Conservation (phyloP, 2,329 filamentous ascomycete genomes). For the Westerdykella aurantiaca region DNA sequence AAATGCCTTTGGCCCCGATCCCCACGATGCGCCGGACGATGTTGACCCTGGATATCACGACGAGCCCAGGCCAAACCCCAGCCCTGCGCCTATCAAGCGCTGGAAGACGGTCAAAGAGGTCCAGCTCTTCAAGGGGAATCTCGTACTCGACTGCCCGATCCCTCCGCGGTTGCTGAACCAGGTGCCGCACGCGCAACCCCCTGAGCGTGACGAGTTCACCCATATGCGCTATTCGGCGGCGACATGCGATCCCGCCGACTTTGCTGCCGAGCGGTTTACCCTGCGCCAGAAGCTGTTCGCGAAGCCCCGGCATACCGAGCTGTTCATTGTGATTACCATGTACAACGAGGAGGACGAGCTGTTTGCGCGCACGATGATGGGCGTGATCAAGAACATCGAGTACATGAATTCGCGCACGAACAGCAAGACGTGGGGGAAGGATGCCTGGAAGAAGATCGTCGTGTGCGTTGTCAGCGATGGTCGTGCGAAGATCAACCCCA, state of each 20-base stretch:
- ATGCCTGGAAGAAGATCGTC: slow-evolving; percentile 99
- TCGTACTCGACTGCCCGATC: slow-evolving; percentile 94
- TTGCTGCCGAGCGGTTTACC: slow-evolving; percentile 84
- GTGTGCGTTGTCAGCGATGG: slow-evolving; percentile 97
- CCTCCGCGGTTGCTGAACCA: slow-evolving; percentile 83
- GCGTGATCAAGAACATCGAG: slow-evolving; percentile 98
- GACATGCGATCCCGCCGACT: slow-evolving; percentile 86
- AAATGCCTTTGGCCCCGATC: slow-evolving; percentile 57
- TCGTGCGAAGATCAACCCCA: slow-evolving; percentile 90
- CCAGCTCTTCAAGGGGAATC: slow-evolving; percentile 91
- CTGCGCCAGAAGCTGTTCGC: slow-evolving; percentile 86
- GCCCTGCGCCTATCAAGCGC: slow-evolving; percentile 64
- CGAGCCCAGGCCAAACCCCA: slow-evolving; percentile 45
- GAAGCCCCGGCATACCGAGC: slow-evolving; percentile 84
- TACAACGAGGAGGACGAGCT: slow-evolving; percentile 98
- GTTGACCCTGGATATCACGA: slow-evolving; percentile 39
- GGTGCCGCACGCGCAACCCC: slow-evolving; percentile 70
- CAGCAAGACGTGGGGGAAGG: slow-evolving; percentile 97
- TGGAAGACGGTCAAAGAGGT: slow-evolving; percentile 99
- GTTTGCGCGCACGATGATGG: slow-evolving; percentile 91
- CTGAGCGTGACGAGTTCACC: slow-evolving; percentile 78
- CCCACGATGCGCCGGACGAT: slow-evolving; percentile 38
- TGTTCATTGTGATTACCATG: slow-evolving; percentile 97
- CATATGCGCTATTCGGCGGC: slow-evolving; percentile 93
- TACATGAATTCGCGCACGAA: slow-evolving; percentile 92